Conservation (phyloP, 345 rosid species). For the Aquilaria malaccensis region DNA sequence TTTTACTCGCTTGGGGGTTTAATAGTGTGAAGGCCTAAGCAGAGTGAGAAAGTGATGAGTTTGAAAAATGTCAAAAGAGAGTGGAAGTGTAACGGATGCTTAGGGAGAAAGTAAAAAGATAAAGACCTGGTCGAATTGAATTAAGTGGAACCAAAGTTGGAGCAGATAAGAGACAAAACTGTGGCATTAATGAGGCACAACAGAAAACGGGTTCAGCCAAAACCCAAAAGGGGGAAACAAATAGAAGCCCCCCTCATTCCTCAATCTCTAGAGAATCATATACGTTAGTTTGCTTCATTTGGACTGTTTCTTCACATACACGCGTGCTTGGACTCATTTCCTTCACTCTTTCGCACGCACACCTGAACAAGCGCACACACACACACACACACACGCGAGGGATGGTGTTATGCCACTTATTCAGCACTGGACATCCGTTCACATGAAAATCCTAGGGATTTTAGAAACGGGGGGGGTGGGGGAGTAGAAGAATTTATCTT, state of each 20-base stretch:
- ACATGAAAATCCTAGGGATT: no score
- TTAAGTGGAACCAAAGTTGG: not conserved
- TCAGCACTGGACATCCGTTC: no score
- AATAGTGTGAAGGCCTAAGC: not conserved
- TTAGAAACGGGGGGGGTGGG: no score
- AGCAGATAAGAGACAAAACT: constrained; percentile 1
- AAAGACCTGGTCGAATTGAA: not conserved
- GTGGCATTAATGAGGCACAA: constrained; percentile 14
- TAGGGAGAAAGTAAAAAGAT: constrained; percentile 6
- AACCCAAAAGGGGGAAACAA: no score
- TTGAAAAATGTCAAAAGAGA: constrained; percentile 1
- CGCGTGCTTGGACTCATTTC: no score
- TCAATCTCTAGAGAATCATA: not conserved
- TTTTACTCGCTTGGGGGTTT: not conserved
- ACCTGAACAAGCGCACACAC: no score
- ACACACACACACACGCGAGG: no score
- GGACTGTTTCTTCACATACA: not conserved
- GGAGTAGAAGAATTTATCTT: no score
- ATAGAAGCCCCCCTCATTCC: no score
- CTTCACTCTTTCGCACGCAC: no score
- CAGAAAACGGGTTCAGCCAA: constrained; percentile 19
- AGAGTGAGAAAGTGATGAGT: not conserved
- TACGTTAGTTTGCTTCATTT: not conserved
- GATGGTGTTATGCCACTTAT: no score
- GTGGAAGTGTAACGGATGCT: constrained; percentile 18